Evolutionary conservation across 148 eudicot genomes (phyloP).

Genomic region (Silene latifolia): DNA sequence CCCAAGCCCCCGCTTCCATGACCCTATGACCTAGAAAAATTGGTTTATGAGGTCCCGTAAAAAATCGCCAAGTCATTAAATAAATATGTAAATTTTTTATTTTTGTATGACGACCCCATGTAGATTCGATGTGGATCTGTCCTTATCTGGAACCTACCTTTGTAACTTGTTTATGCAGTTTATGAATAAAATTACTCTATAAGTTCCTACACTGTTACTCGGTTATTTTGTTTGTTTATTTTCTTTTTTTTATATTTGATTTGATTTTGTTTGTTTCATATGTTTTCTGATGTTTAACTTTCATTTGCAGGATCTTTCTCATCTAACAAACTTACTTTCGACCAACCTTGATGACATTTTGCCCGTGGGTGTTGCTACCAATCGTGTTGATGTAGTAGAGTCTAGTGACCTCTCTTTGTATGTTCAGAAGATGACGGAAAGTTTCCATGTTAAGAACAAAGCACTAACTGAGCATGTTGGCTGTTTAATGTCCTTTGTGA

Average conservation of each 20-base stretch:
- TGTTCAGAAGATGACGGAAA: conserved; percentile 49
- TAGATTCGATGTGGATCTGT: neutral
- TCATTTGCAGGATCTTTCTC: conserved; percentile 51
- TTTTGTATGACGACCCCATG: neutral
- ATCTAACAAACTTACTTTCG: conserved; percentile 34
- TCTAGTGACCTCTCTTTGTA: conserved; percentile 39
- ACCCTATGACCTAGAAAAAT: neutral
- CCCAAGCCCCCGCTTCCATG: neutral
- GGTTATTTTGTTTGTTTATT: neutral
- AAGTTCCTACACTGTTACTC: no score
- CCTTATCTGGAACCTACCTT: neutral
- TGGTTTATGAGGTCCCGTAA: no score
- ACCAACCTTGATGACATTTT: conserved; percentile 31
- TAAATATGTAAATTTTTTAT: no score
- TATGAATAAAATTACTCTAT: no score
- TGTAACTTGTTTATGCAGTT: neutral
- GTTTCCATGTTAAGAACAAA: conserved; percentile 40
- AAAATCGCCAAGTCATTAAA: no score
- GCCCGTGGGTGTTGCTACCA: conserved; percentile 32
- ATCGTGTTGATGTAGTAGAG: conserved; percentile 38
- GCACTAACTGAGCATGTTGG: conserved; percentile 42
- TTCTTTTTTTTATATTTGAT: no score
- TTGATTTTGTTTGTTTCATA: neutral
- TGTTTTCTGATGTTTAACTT: conserved; percentile 20
- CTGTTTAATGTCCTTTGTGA: conserved; percentile 47